Base-by-base conservation (phyloP, 352 stramenopile species). In the Globisporangium carolinianum region DNA sequence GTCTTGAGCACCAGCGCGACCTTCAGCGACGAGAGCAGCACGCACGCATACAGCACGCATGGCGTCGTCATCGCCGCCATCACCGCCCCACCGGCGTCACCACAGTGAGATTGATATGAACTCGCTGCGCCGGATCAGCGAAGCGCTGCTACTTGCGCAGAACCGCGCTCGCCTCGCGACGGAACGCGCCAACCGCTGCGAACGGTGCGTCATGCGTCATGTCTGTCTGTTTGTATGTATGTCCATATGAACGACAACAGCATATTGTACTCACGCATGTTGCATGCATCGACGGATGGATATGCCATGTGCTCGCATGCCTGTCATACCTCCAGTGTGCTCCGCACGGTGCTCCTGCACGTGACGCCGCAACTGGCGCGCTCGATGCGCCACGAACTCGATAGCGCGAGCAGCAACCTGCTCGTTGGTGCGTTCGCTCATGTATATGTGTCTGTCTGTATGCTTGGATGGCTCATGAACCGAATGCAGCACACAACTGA, bases 111-210 rank as follows among this genome's bases (percentile, higher is more conserved):
- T 79, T 24, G 79, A 83, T 58, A 79, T 85, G 60, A 69, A 47
- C 58, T 76, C 75, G 48, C 69, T 87, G 63, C 75, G 79, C 41
- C 74, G 79, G 59, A 75, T 90, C 53, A 72, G 79, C 52, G 79
- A 90, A 51, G 79, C 79, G 24, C 72, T 90, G 49, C 64, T 90
- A 18, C 68, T 90, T 6, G 79, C 79, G 17, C 79, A 90, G 62
- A 90, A 84, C 60, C 77, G 79, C 60, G 79, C 79, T 8, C 69
- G 79, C 0, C 57, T 67, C 15, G 73, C 79, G 42, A 83, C 77
- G 0, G 79, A 87, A 45, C 73, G 79, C 51, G 79, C 79, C 14
- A 83, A 80, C 60, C 79, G 71, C 37, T 72, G 72, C 41, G 79
- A 90, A 69, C 77, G 77, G 79, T 90, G 53, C 62, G 76, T 48